These are phyloP conservation scores for Teunomyces aglyptinius DNA, from an alignment of 805 yeast genomes.

Conservation along the genomic window DNA sequence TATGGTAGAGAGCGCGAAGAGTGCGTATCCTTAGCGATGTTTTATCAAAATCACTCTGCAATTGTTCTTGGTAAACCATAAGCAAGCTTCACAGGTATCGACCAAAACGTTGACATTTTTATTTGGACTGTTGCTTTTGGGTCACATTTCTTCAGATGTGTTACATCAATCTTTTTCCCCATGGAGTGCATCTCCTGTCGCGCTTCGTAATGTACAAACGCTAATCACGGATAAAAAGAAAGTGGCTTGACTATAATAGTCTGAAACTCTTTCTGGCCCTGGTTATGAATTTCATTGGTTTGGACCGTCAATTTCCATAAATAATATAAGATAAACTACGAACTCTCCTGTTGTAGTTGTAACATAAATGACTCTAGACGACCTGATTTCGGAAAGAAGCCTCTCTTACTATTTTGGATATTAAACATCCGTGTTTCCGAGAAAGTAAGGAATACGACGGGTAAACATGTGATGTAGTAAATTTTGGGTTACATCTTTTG, in stretches of 20 bases:
- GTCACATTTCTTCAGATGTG: not conserved
- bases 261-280: not conserved
- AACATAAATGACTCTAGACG: not conserved
- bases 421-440: not conserved
- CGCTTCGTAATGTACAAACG: not conserved
- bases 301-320: not conserved
- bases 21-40: not conserved
- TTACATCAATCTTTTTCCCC: not conserved
- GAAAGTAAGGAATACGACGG: not conserved
- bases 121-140: not conserved
- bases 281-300: not conserved
- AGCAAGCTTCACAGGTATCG: too few relatives aligned
- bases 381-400: not conserved
- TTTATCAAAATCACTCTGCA: not conserved
- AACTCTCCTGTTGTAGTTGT: not conserved
- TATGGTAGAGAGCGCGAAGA: not conserved
- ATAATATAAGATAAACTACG: not conserved
- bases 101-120: too few relatives aligned
- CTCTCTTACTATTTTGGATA: not conserved
- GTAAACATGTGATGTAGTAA: not conserved
- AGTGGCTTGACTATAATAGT: not conserved
- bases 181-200: not conserved
- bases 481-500: not conserved
- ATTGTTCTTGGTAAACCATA: too few relatives aligned
- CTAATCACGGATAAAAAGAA: not conserved